Evolutionary conservation across 371 early-diverging fungal genomes (phyloP), one percentile per base, ranked within the genome.

Genomic region (Mucor plumbeus): DNA sequence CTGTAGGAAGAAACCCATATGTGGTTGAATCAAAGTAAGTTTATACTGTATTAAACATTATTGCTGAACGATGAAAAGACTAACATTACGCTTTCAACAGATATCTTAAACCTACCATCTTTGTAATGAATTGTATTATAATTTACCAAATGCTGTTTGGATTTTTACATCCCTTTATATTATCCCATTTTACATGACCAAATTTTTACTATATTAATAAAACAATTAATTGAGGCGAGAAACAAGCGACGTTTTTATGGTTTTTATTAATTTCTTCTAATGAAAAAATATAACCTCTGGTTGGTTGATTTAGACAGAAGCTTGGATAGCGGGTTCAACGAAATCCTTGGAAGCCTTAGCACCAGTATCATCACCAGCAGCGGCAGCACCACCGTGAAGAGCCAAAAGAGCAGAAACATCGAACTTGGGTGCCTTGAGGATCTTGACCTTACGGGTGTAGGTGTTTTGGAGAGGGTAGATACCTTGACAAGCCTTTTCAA

Each of bases 391-490:
- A 81, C 92, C 93, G 92, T 99, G 98, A 73, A 96, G 92, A 85
- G 97, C 98, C 78, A 97, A 82, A 68, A 99, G 93, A 87, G 96
- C 97, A 78, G 85, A 95, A 73, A 92, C 81, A 88, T 97, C 95
- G 75, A 88, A 87, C 84, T 94, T 94, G 82, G 98, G 98, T 63
- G 90, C 87, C 93, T 99, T 99, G 80, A 99, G 87, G 78, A 99
- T 95, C 95, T 99, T 99, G 83, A 97, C 98, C 92, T 99, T 99
- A 84, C 94, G 94, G 75, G 97, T 88, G 82, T 88, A 92, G 81
- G 94, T 95, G 89, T 96, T 95, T 88, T 98, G 98, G 72, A 99
- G 91, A 53, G 99, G 99, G 91, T 93, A 98, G 87, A 99, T 98
- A 75, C 90, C 87, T 80, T 94, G 92, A 85, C 94, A 92, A 59